Evolutionary conservation across 805 yeast species (phyloP).

Genomic region (Metschnikowia kunwiensis): DNA sequence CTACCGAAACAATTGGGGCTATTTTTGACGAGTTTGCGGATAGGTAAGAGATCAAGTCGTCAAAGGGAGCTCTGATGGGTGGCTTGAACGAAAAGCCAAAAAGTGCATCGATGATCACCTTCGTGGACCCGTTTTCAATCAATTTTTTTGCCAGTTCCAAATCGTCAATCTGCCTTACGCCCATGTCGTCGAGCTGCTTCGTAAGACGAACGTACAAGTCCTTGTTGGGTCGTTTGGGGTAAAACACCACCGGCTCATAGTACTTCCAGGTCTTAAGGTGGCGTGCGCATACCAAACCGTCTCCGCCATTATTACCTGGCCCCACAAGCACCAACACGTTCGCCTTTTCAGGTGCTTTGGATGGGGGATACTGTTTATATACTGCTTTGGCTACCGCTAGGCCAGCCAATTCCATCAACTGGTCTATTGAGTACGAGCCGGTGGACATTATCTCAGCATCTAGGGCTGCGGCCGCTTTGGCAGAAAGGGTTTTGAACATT

Average conservation of each 20-base stretch:
- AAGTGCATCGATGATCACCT: constrained; percentile 63
- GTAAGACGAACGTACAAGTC: constrained; percentile 58
- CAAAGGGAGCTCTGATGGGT: constrained; percentile 79
- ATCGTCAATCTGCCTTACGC: constrained; percentile 53
- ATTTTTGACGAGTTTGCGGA: constrained; percentile 35
- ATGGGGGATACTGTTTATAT: constrained; percentile 62
- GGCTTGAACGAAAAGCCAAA: constrained; percentile 95
- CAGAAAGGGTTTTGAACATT: constrained; percentile 31
- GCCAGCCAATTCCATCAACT: constrained; percentile 95
- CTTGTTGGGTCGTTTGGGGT: constrained; percentile 63
- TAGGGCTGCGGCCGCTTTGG: constrained; percentile 64
- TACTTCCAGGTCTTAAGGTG: constrained; percentile 77
- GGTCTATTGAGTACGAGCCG: constrained; percentile 78
- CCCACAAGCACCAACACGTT: constrained; percentile 74
- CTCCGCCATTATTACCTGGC: constrained; percentile 97
- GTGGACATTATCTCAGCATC: constrained; percentile 87
- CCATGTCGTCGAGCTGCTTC: constrained; percentile 63
- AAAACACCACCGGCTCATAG: constrained; percentile 69
- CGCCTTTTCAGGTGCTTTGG: constrained; percentile 1
- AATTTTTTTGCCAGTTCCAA: constrained; percentile 29
- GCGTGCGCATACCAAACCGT: constrained; percentile 93
- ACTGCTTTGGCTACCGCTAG: constrained; percentile 89
- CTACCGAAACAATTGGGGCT: constrained; percentile 74
- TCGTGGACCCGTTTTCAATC: constrained; percentile 24
- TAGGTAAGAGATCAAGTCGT: constrained; percentile 32